Evolutionary conservation across 2,329 filamentous ascomycete genomes (phyloP).

Genomic region (Penicillium paneum): DNA sequence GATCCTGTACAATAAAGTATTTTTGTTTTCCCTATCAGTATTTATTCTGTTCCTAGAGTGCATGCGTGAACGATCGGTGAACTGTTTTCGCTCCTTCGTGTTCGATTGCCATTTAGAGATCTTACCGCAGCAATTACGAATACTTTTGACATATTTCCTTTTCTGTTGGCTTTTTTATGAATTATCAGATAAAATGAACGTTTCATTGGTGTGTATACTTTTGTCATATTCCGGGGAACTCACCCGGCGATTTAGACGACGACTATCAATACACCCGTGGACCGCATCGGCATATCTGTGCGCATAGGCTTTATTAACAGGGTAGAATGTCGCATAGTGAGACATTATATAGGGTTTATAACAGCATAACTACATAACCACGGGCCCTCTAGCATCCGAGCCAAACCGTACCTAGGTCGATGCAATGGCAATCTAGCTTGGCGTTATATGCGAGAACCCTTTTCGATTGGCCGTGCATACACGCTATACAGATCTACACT

Average conservation of each 20-base stretch:
- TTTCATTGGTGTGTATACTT: neutral
- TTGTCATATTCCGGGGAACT: conserved; percentile 9
- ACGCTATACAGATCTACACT: neutral
- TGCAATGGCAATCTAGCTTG: neutral
- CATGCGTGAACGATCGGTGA: neutral
- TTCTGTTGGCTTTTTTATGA: neutral
- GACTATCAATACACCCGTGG: neutral
- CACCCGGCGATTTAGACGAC: neutral
- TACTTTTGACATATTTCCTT: neutral
- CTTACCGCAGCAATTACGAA: neutral
- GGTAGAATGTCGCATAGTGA: neutral
- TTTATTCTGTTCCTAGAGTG: neutral
- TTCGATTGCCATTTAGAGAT: too few species aligned
- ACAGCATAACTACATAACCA: neutral
- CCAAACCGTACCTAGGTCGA: neutral
- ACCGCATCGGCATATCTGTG: conserved; percentile 14
- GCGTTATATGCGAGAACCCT: neutral
- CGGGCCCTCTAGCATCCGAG: neutral
- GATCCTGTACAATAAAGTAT: neutral
- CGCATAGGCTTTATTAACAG: neutral
- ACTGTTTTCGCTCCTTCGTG: neutral
- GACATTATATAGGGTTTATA: neutral
- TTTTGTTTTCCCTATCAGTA: neutral
- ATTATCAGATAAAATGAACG: neutral
- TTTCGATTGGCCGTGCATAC: neutral